A percentile compares a stretch with the other conserved stretches of the same genome.
phyloP scores from a whole-genome alignment of 2,329 filamentous ascomycete genomes.

The Botrytis porri region DNA sequence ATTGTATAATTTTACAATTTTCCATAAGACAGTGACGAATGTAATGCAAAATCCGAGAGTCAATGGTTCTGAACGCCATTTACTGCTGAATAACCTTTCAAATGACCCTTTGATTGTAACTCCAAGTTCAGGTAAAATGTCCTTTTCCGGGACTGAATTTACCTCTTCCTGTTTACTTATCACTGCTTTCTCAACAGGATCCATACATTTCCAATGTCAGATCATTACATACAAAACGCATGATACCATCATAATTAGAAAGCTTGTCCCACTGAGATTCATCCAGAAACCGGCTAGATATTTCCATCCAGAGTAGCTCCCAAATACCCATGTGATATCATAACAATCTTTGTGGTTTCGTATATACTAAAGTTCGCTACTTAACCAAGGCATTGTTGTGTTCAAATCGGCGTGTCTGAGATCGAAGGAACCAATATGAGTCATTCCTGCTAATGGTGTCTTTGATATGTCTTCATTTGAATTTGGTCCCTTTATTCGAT shows the following conservation, averaged over 20 bases:
- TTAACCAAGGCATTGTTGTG: background rate
- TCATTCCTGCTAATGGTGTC: background rate
- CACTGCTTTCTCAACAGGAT: accelerated
- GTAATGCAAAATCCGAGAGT: background rate
- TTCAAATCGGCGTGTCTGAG: background rate
- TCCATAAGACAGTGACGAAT: background rate
- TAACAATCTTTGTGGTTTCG: background rate
- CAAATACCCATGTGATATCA: background rate
- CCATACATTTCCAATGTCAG: background rate
- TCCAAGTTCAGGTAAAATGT: background rate
- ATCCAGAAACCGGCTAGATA: background rate
- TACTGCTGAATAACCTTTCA: background rate
- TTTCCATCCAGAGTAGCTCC: background rate
- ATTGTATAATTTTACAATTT: accelerated
- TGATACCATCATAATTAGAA: accelerated
- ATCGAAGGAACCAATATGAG: background rate
- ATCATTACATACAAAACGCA: background rate
- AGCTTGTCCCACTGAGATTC: background rate
- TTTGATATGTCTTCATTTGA: background rate
- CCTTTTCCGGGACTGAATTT: background rate
- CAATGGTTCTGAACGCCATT: background rate
- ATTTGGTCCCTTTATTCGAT: background rate
- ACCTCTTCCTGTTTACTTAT: background rate
- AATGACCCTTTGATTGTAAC: background rate
- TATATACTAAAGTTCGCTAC: accelerated